These are phyloP conservation scores for Kwoniella heveanensis DNA, from an alignment of 768 basidiomycete genomes.

Conservation along the genomic window DNA sequence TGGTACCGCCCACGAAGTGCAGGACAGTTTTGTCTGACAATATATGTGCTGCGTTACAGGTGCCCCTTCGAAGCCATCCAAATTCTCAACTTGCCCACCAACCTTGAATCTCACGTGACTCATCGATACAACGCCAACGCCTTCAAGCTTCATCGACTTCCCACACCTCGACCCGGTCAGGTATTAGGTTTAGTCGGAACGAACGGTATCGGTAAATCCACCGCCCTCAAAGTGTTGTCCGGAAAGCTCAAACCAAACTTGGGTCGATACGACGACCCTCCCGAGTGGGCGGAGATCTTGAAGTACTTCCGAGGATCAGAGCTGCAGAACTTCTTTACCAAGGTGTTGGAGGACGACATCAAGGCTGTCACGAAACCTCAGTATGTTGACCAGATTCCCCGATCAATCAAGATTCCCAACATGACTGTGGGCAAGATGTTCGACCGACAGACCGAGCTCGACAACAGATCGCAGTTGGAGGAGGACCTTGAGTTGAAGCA, in stretches of 20 bases:
- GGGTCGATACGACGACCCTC: constrained; percentile 95
- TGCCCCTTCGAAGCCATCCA: constrained; percentile 99
- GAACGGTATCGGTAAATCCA: constrained; percentile 99
- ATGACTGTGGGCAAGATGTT: constrained; percentile 90
- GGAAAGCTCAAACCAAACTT: constrained; percentile 98
- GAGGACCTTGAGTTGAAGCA: constrained; percentile 83
- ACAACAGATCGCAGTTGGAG: constrained; percentile 80
- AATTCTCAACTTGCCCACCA: constrained; percentile 98
- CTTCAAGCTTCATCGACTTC: constrained; percentile 97
- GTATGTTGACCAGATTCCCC: constrained; percentile 98
- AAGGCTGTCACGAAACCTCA: constrained; percentile 99
- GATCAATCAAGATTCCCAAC: constrained; percentile 80
- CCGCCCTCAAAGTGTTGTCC: constrained; percentile 92
- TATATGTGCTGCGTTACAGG: constrained; percentile 59
- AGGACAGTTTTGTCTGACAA: no score
- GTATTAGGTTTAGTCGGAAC: constrained; percentile 98
- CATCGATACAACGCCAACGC: constrained; percentile 98
- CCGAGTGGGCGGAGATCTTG: constrained; percentile 98
- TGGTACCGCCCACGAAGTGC: no score
- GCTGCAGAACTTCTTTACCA: constrained; percentile 99
- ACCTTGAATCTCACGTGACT: constrained; percentile 91
- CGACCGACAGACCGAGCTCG: constrained; percentile 75
- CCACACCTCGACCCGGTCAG: constrained; percentile 94
- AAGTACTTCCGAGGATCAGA: constrained; percentile 99
- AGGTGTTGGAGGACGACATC: constrained; percentile 95